Evolutionary conservation across 1,284 basidiomycete genomes (phyloP).

Genomic region (Hypsizygus ulmarius): DNA sequence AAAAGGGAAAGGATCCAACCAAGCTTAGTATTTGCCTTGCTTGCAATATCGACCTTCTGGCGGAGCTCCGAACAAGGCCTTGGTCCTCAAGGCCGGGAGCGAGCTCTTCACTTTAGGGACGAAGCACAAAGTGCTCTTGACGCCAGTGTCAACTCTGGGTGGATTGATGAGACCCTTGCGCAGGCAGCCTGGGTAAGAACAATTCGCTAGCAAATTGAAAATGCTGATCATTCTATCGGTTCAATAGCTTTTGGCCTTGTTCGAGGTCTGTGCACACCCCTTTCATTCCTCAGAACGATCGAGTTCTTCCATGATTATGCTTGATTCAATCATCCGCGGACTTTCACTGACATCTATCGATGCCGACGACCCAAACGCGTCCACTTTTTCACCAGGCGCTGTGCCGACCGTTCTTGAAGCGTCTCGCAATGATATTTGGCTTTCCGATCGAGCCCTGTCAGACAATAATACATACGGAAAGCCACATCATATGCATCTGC

Average conservation of each 20-base stretch:
- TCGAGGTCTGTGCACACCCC: conserved; percentile 70
- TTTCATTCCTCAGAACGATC: conserved; percentile 51
- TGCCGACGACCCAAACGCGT: conserved; percentile 38
- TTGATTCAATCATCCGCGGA: conserved; percentile 65
- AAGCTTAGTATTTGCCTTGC: conserved; percentile 58
- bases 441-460: conserved; percentile 16
- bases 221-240: conserved; percentile 12
- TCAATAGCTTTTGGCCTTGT: conserved; percentile 60
- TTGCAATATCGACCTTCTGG: conserved; percentile 65
- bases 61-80: conserved; percentile 63
- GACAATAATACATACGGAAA: conserved; percentile 10
- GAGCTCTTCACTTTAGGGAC: conserved; percentile 58
- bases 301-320: conserved; percentile 53
- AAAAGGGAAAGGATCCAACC: conserved; percentile 62
- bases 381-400: conserved; percentile 48
- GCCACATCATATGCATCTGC: conserved; percentile 9
- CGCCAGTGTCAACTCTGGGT: conserved; percentile 63
- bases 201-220: conserved; percentile 5
- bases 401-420: conserved; percentile 31
- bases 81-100: conserved; percentile 46
- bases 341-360: conserved; percentile 51
- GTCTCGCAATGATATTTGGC: conserved; percentile 17
- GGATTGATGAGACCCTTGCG: conserved; percentile 68
- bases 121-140: conserved; percentile 70
- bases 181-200: conserved; percentile 70